phyloP scores from a whole-genome alignment of 805 yeast genomes.

The Kuraishia borneana region DNA sequence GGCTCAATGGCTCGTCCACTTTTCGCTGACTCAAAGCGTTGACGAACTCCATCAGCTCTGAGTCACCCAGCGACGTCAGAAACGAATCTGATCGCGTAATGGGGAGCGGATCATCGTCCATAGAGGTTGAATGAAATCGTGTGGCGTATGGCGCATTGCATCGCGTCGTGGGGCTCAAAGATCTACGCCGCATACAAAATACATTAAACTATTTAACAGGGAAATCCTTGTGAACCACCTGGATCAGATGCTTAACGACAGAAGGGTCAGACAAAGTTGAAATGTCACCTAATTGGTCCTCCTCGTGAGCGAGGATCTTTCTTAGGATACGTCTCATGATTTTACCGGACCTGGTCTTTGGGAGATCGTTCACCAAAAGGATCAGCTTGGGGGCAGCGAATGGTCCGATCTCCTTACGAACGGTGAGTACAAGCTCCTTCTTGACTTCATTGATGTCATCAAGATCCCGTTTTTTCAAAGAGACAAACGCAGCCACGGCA shows the following conservation, averaged over 20 bases:
- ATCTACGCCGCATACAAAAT: background rate
- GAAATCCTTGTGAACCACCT: slow-evolving; percentile 24
- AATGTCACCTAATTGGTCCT: slow-evolving; percentile 73
- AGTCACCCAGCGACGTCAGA: slow-evolving; percentile 26
- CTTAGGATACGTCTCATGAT: slow-evolving; percentile 81
- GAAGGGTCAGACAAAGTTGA: slow-evolving; percentile 71
- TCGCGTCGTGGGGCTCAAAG: background rate
- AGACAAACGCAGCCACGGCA: slow-evolving; percentile 75
- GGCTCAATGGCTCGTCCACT: slow-evolving; percentile 1
- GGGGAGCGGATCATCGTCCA: no score
- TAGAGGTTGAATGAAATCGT: background rate
- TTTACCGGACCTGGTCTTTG: slow-evolving; percentile 81
- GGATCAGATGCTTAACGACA: slow-evolving; percentile 57
- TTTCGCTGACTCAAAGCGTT: slow-evolving; percentile 19
- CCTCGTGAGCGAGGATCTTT: slow-evolving; percentile 64
- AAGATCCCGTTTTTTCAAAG: slow-evolving; percentile 37
- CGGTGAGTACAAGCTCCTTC: slow-evolving; percentile 56
- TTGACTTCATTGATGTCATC: slow-evolving; percentile 43
- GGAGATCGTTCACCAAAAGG: slow-evolving; percentile 64
- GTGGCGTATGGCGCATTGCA: background rate
- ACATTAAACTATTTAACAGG: slow-evolving; percentile 1
- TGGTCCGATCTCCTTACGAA: slow-evolving; percentile 74
- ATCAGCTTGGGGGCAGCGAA: slow-evolving; percentile 78
- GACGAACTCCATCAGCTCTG: slow-evolving; percentile 24
- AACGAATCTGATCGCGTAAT: background rate